These are phyloP conservation scores for Heritiera fomes DNA, from an alignment of 345 rosid genomes.

Conservation along the genomic window DNA sequence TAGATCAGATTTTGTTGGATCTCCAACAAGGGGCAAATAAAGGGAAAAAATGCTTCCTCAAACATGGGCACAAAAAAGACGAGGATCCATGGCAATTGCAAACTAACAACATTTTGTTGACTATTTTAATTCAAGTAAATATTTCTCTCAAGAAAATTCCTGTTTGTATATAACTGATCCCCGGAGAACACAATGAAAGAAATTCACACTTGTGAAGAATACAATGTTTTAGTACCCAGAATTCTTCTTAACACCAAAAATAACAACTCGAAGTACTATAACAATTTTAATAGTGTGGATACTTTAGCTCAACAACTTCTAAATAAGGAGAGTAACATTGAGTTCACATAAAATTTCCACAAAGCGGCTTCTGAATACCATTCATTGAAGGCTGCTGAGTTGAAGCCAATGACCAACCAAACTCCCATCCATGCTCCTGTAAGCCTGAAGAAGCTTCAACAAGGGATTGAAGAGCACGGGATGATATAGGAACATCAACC, in stretches of 20 bases:
- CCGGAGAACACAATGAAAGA: not conserved
- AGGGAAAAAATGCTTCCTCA: not conserved
- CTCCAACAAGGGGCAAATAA: conserved; percentile 10
- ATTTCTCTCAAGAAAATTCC: not conserved
- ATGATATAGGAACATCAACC: conserved; percentile 83
- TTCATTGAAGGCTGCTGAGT: conserved; percentile 39
- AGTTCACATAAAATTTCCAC: not conserved
- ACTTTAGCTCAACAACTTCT: not conserved
- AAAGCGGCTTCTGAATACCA: conserved; percentile 27
- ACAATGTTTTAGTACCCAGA: not conserved
- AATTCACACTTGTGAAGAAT: not conserved
- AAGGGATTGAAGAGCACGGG: conserved; percentile 72
- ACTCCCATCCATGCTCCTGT: conserved; percentile 77
- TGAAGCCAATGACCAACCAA: conserved; percentile 90
- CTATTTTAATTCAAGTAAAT: not conserved
- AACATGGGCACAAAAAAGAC: not conserved
- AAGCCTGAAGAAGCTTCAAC: conserved; percentile 71
- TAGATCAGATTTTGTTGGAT: conserved; percentile 6
- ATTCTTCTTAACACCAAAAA: not conserved
- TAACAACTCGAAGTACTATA: not conserved
- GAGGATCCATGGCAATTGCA: not conserved
- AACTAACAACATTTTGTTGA: conserved; percentile 7
- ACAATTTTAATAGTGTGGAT: not conserved
- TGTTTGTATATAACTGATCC: not conserved
- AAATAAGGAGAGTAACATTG: not conserved